These are phyloP conservation scores for Pythium aristosporum DNA, from an alignment of 352 stramenopile genomes.

Conservation along the genomic window DNA sequence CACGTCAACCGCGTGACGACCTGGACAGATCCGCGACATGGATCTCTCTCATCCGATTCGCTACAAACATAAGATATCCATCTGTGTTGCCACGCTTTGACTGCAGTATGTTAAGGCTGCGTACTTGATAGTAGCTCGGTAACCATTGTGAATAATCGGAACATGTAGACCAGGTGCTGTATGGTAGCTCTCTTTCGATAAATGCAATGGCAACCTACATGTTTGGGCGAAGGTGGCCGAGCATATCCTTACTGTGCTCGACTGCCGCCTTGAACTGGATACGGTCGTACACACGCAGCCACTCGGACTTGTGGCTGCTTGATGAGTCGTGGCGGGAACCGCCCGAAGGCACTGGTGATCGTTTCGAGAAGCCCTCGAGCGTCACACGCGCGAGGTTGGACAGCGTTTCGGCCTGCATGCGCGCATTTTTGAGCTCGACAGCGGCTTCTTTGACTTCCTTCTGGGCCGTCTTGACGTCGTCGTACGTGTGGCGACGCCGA, in stretches of 20 bases:
- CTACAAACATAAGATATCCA: neutral
- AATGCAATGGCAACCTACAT: too few relatives aligned
- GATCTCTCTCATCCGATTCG: neutral
- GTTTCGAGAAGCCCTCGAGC: conserved; percentile 56
- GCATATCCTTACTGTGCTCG: conserved; percentile 62
- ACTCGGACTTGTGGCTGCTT: conserved; percentile 33
- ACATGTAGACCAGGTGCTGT: too few relatives aligned
- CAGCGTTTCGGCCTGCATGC: conserved; percentile 67
- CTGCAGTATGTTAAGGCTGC: neutral
- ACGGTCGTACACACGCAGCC: conserved; percentile 66
- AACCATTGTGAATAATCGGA: too few relatives aligned
- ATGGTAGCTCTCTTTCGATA: too few relatives aligned
- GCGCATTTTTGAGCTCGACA: conserved; percentile 71
- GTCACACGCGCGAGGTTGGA: conserved; percentile 73
- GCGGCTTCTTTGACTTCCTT: conserved; percentile 68
- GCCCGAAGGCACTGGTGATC: neutral
- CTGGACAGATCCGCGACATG: conserved; percentile 52
- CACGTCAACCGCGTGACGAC: conserved; percentile 76
- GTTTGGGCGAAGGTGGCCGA: conserved; percentile 13
- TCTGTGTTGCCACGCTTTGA: neutral
- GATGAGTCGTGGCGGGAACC: conserved; percentile 4
- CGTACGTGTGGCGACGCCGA: conserved; percentile 76
- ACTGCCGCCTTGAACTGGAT: conserved; percentile 66
- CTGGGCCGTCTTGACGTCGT: conserved; percentile 74
- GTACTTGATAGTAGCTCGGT: too few relatives aligned